These are phyloP conservation scores for Schizosaccharomyces osmophilus DNA, from an alignment of 805 yeast species.

Conservation along the genomic window DNA sequence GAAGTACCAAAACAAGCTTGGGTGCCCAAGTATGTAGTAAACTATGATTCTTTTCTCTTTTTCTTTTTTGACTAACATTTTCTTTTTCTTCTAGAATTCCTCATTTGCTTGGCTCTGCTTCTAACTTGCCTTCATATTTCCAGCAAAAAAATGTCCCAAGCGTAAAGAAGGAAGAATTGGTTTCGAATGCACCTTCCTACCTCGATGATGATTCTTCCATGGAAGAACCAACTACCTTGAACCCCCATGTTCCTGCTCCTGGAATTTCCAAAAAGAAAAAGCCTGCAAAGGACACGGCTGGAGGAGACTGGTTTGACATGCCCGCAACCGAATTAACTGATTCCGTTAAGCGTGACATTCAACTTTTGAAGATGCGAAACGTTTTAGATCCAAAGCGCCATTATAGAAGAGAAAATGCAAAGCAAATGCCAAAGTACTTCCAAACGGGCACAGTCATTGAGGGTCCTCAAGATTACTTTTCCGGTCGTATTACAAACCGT, in stretches of 20 bases:
- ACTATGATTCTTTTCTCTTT: background rate
- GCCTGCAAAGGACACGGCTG: slow-evolving; percentile 18
- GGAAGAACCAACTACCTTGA: background rate
- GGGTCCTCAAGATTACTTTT: slow-evolving; percentile 55
- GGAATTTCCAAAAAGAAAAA: background rate
- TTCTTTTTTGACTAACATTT: background rate
- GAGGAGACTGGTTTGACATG: slow-evolving; percentile 56
- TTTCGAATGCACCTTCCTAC: background rate
- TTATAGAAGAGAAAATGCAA: slow-evolving; percentile 37
- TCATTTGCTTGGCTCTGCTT: background rate
- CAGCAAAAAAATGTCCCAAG: background rate
- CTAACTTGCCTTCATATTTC: background rate
- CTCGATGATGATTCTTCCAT: background rate
- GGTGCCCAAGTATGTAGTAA: background rate
- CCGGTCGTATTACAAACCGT: slow-evolving; percentile 38
- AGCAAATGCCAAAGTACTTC: slow-evolving; percentile 44
- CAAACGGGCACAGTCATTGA: slow-evolving; percentile 76
- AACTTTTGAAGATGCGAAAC: slow-evolving; percentile 59
- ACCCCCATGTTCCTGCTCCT: background rate
- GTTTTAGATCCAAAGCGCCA: slow-evolving; percentile 89
- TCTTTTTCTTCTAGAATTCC: background rate
- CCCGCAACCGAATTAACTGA: slow-evolving; percentile 55
- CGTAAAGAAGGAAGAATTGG: background rate
- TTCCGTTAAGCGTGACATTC: slow-evolving; percentile 47
- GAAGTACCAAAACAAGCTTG: no score